Evolutionary conservation across 2,329 filamentous ascomycete genomes (phyloP).

Genomic region (Chaetomium olivaceum): DNA sequence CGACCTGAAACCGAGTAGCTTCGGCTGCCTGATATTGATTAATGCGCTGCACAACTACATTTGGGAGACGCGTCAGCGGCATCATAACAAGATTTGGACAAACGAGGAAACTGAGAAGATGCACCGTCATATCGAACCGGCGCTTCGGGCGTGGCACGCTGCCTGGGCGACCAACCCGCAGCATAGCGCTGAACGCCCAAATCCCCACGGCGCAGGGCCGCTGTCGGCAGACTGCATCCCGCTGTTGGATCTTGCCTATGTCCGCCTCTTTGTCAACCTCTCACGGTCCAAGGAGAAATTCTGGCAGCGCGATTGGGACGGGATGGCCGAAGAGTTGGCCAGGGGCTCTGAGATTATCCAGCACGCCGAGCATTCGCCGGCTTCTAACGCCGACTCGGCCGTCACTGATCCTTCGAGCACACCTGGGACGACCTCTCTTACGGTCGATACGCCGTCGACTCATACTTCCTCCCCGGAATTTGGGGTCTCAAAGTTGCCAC

Average conservation of each 20-base stretch:
- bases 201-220: conserved; percentile 77
- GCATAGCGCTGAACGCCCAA: conserved; percentile 81
- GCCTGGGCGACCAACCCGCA: conserved; percentile 87
- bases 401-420: conserved; percentile 49
- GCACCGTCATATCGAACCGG: conserved; percentile 93
- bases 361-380: conserved; percentile 65
- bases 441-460: conserved; percentile 54
- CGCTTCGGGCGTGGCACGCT: conserved; percentile 88
- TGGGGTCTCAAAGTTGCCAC: conserved; percentile 42
- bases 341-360: conserved; percentile 74
- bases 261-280: conserved; percentile 91
- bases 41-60: conserved; percentile 97
- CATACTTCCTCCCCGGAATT: conserved; percentile 54
- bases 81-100: conserved; percentile 87
- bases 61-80: conserved; percentile 92
- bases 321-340: conserved; percentile 83
- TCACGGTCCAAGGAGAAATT: conserved; percentile 88
- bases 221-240: conserved; percentile 90
- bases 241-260: conserved; percentile 85
- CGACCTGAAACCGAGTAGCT: conserved; percentile 80
- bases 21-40: conserved; percentile 88
- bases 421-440: conserved; percentile 48
- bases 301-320: conserved; percentile 91
- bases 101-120: conserved; percentile 91
- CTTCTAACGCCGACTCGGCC: conserved; percentile 49